phyloP scores from a whole-genome alignment of 139 green algal genomes.

The Raphidocelis subcapitata region DNA sequence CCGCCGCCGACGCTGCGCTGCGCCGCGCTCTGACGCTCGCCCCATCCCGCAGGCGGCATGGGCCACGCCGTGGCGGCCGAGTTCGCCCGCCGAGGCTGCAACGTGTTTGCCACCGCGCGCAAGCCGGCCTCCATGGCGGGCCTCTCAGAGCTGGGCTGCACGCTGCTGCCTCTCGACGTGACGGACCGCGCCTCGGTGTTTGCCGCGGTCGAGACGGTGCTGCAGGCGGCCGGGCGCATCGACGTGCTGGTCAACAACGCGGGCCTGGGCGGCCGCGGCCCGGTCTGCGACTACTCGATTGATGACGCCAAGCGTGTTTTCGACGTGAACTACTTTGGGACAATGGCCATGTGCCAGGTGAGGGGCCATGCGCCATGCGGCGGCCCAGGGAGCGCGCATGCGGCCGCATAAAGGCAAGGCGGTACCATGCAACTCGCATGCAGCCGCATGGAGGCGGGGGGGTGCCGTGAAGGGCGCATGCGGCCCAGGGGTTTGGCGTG shows the following conservation, averaged over 20 bases:
- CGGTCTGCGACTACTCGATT: conserved; percentile 1
- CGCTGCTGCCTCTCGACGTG: conserved; percentile 13
- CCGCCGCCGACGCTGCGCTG: too few relatives aligned
- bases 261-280: neutral
- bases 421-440: too few relatives aligned
- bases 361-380: too few relatives aligned
- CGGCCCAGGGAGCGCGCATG: too few relatives aligned
- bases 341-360: conserved; percentile 15
- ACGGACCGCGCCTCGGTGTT: neutral
- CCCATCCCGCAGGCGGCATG: conserved; percentile 16
- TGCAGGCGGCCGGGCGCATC: conserved; percentile 9
- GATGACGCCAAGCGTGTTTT: neutral
- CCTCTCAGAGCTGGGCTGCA: conserved; percentile 12
- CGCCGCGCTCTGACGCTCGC: too few relatives aligned
- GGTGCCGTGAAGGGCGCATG: too few relatives aligned
- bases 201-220: neutral
- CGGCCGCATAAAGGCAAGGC: too few relatives aligned
- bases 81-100: conserved; percentile 9
- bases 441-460: too few relatives aligned
- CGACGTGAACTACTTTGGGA: conserved; percentile 25
- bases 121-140: conserved; percentile 11
- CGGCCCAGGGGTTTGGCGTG: too few relatives aligned
- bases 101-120: conserved; percentile 18
- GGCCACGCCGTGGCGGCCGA: conserved; percentile 12
- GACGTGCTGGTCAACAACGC: conserved; percentile 33